A percentile compares a stretch with the other conserved stretches of the same genome.
phyloP scores from a whole-genome alignment of 176 grass and related monocot species.

The Bromus sterilis region DNA sequence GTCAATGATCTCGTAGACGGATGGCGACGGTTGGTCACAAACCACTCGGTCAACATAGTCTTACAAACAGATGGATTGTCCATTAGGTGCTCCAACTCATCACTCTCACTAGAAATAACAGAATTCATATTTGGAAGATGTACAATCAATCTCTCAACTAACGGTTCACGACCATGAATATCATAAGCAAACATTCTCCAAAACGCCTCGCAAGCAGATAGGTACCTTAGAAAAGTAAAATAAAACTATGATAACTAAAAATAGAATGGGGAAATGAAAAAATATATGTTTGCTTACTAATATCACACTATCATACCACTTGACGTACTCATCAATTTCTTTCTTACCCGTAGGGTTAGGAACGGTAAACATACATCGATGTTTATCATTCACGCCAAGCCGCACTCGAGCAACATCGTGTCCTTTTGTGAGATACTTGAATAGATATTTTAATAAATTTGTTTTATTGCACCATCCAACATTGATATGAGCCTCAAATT shows the following conservation, averaged over 20 bases:
- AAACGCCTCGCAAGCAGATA: not conserved
- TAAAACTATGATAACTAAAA: too few relatives aligned
- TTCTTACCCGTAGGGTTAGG: not conserved
- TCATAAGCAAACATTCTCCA: not conserved
- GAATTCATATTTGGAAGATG: not conserved
- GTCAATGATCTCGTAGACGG: not conserved
- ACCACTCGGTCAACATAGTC: not conserved
- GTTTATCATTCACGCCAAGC: too few relatives aligned
- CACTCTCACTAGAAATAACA: not conserved
- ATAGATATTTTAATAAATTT: too few relatives aligned
- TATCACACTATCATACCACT: too few relatives aligned
- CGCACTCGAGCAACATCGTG: not conserved
- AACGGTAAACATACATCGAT: not conserved
- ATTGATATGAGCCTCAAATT: not conserved
- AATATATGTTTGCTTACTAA: too few relatives aligned
- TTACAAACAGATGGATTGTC: rapidly evolving
- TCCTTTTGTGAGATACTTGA: not conserved
- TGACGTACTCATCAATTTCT: not conserved
- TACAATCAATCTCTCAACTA: not conserved
- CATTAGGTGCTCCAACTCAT: rapidly evolving
- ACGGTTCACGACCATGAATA: not conserved
- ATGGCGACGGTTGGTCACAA: not conserved
- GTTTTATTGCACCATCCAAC: not conserved
- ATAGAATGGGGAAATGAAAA: too few relatives aligned
- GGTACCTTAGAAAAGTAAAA: not conserved